These are phyloP conservation scores for Lepraria neglecta DNA, from an alignment of 495 filamentous ascomycete species.

Conservation along the genomic window DNA sequence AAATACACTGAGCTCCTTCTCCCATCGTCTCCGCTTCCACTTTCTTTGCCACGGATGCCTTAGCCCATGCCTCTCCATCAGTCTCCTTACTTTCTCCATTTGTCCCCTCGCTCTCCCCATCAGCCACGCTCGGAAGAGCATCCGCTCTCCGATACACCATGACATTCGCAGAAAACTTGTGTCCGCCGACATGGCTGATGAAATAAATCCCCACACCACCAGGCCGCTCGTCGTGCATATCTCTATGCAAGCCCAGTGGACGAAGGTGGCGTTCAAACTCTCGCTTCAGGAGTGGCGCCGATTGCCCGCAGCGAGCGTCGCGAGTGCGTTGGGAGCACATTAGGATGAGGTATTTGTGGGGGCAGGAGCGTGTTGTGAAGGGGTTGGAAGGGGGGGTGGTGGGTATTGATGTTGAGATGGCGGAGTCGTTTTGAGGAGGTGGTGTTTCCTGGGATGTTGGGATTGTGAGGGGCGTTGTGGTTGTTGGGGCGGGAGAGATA, in stretches of 20 bases:
- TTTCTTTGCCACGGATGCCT: neutral
- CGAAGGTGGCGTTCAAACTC: slow-evolving; percentile 90
- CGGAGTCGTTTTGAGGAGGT: no score
- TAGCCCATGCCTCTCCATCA: no score
- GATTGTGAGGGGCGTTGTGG: slow-evolving; percentile 55
- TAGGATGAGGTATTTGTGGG: slow-evolving; percentile 80
- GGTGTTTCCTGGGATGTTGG: slow-evolving; percentile 2
- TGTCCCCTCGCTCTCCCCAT: slow-evolving; percentile 16
- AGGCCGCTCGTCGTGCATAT: slow-evolving; percentile 75
- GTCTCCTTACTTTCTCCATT: neutral
- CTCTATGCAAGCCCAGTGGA: slow-evolving; percentile 74
- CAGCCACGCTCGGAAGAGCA: slow-evolving; percentile 36
- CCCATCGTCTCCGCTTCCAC: slow-evolving; percentile 25
- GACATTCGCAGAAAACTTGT: slow-evolving; percentile 89
- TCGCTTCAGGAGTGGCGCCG: slow-evolving; percentile 73
- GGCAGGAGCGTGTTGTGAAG: slow-evolving; percentile 62
- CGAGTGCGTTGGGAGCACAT: slow-evolving; percentile 90
- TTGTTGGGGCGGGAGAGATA: slow-evolving; percentile 69
- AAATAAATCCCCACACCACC: slow-evolving; percentile 94
- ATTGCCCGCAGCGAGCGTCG: slow-evolving; percentile 91
- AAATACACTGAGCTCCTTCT: slow-evolving; percentile 82
- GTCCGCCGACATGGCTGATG: slow-evolving; percentile 90
- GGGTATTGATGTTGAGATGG: neutral
- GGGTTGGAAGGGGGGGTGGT: slow-evolving; percentile 36
- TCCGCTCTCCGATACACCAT: slow-evolving; percentile 74